A percentile compares a stretch with the other conserved stretches of the same genome.
phyloP scores from a whole-genome alignment of 805 yeast species.

The Nakazawaea populi region DNA sequence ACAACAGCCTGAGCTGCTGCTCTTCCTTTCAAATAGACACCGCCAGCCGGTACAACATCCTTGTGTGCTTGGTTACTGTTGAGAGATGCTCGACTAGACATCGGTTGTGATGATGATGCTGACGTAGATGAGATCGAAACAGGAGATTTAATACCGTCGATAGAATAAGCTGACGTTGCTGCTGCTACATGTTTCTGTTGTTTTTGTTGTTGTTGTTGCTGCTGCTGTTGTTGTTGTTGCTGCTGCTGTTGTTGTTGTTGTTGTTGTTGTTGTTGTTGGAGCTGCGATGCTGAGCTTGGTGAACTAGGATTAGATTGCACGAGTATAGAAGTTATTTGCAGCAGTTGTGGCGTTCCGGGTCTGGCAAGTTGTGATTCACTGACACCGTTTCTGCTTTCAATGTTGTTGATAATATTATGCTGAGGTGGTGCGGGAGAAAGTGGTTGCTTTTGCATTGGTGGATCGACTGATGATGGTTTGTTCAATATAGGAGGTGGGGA shows the following conservation, averaged over 20 bases:
- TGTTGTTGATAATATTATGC: conserved; percentile 15
- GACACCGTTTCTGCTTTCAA: not conserved
- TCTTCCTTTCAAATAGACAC: conserved; percentile 34
- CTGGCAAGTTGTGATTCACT: not conserved
- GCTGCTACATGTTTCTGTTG: not conserved
- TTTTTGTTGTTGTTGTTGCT: not conserved
- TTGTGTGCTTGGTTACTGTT: conserved; percentile 9
- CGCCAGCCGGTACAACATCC: conserved; percentile 39
- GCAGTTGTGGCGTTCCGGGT: not conserved
- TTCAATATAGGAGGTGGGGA: conserved; percentile 66
- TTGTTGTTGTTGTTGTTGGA: conserved; percentile 1
- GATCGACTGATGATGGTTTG: not conserved
- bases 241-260: not conserved
- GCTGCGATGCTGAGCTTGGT: not conserved
- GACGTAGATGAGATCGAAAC: conserved; percentile 2
- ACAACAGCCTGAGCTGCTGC: conserved; percentile 31
- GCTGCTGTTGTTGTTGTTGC: not conserved
- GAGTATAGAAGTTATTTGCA: conserved; percentile 10
- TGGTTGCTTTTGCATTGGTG: conserved; percentile 19
- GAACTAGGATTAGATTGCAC: conserved; percentile 2
- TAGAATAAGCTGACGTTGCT: not conserved
- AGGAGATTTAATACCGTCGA: conserved; percentile 7
- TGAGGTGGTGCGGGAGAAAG: conserved; percentile 13
- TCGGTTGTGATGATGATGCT: not conserved
- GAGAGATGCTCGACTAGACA: not conserved